Evolutionary conservation across 2,329 filamentous ascomycete genomes (phyloP), one percentile per base, ranked within the genome.

Genomic region (Chaetomium globosum): DNA sequence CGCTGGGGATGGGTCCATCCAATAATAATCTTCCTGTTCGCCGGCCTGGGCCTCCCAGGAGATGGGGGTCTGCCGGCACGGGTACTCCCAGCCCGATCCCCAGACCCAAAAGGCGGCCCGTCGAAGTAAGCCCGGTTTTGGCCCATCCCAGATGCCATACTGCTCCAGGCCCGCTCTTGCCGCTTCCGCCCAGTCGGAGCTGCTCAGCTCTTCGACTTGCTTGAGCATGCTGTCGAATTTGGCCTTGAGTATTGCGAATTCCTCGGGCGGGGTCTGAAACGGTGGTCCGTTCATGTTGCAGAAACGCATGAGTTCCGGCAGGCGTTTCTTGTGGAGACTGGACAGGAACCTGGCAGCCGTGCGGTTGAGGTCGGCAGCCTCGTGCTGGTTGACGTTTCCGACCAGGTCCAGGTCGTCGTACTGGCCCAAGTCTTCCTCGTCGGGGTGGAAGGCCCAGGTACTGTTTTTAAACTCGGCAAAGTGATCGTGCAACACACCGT

Each of bases 351-450:
- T 31, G 13, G 51, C 51, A 16, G 51, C 51, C 12, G 51, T 30
- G 51, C 51, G 51, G 51, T 53, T 53, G 51, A 53, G 26, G 23
- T 30, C 23, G 51, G 16, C 26, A 13, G 51, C 51, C 28, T 53
- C 51, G 28, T 53, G 26, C 16, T 19, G 23, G 26, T 53, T 53
- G 51, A 53, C 28, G 13, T n/a, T 31, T n/a, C 51, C 51, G 26
- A 53, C 51, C 51, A 53, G 26, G 26, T 53, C 13, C 26, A 53
- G 16, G 13, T 30, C 51, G 7, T 53, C 51, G 51, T 53, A 53
- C 28, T 30, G 26, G 13, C 51, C 51, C 51, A 53, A 28, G 51
- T 53, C 51, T 4, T 53, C 51, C 28, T 53, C 51, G 28, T 53
- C 51, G 1, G 51, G 51, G 51, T 53, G 51, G 19, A 53, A 53